phyloP scores from a whole-genome alignment of 129 eudicot species.

The Logfia minima region DNA sequence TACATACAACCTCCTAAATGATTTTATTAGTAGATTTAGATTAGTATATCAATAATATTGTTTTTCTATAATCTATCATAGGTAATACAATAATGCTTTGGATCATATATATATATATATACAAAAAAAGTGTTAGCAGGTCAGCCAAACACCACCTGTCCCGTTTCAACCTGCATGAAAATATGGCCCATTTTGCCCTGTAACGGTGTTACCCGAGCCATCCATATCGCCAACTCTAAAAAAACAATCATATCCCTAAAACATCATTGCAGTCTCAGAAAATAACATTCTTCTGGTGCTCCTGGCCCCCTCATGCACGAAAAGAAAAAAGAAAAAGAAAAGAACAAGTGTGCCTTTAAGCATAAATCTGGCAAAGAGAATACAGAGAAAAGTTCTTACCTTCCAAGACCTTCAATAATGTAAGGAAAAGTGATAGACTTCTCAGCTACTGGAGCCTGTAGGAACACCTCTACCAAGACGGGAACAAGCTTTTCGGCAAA shows the following conservation, averaged over 20 bases:
- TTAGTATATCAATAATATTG: too few species aligned
- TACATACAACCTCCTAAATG: background rate
- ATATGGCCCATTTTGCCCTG: too few species aligned
- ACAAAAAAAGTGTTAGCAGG: too few species aligned
- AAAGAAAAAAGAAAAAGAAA: background rate
- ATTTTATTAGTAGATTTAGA: background rate
- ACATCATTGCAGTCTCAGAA: too few species aligned
- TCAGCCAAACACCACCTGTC: too few species aligned
- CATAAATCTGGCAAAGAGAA: background rate
- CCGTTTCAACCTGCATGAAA: too few species aligned
- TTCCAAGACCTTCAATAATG: conserved; percentile 75
- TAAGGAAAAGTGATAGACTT: conserved; percentile 60
- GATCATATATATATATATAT: too few species aligned
- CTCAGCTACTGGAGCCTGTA: conserved; percentile 72
- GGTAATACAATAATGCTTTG: background rate
- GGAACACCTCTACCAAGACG: conserved; percentile 66
- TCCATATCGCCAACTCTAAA: too few species aligned
- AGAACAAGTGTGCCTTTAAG: background rate
- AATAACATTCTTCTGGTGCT: too few species aligned
- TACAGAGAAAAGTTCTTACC: conserved; percentile 46
- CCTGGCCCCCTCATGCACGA: background rate
- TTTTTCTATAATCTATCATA: background rate
- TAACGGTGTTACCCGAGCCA: too few species aligned
- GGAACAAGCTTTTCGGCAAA: conserved; percentile 91
- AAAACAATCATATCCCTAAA: too few species aligned